Percentiles rank a stretch among this genome's conserved stretches.
phyloP scores from a whole-genome alignment of 2,329 filamentous ascomycete species.

The Fusarium secorum region DNA sequence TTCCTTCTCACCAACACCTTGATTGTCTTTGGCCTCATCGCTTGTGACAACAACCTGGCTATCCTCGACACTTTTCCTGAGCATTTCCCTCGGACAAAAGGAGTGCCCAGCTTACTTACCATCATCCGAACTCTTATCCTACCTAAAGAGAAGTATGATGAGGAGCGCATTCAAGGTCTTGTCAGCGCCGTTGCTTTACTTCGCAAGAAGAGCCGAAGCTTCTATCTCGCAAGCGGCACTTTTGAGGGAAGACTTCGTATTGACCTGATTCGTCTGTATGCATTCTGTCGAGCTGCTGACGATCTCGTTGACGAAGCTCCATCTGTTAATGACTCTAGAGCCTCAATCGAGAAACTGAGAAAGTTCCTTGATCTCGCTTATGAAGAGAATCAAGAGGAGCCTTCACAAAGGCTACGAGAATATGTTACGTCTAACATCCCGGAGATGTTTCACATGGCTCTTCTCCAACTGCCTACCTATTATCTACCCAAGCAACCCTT shows the following conservation, averaged over 20 bases:
- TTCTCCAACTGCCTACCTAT: conserved; percentile 65
- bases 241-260: conserved; percentile 74
- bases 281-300: conserved; percentile 77
- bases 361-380: conserved; percentile 61
- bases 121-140: conserved; percentile 60
- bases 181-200: conserved; percentile 66
- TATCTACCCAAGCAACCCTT: conserved; percentile 67
- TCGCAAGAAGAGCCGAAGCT: conserved; percentile 73
- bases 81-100: conserved; percentile 60
- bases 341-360: conserved; percentile 67
- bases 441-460: conserved; percentile 57
- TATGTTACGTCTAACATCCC: conserved; percentile 63
- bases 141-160: conserved; percentile 61
- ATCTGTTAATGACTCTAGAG: conserved; percentile 58
- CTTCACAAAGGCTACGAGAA: conserved; percentile 11
- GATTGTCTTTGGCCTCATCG: conserved; percentile 73
- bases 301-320: conserved; percentile 74
- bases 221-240: conserved; percentile 74
- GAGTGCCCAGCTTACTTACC: not conserved
- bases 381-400: conserved; percentile 2
- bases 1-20: conserved; percentile 75
- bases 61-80: conserved; percentile 70
- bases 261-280: conserved; percentile 74
- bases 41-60: conserved; percentile 74
- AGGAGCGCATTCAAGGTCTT: conserved; percentile 64